Conservation (phyloP, 2,329 filamentous ascomycete genomes). For the Stagonosporopsis vannaccii region DNA sequence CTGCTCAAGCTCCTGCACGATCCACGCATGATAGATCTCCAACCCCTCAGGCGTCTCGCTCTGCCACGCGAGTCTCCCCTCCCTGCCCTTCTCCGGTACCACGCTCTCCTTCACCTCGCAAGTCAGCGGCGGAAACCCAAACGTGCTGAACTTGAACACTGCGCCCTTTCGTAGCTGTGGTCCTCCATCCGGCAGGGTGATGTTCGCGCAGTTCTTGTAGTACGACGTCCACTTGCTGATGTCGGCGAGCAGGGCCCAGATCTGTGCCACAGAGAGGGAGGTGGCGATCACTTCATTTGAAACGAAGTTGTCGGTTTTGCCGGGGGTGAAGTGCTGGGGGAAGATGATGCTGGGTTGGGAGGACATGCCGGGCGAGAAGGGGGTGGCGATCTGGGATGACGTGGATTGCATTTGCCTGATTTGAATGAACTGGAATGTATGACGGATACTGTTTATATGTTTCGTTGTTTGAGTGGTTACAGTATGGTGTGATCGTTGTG, state of each 20-base stretch:
- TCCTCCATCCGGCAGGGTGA: slow-evolving; percentile 36
- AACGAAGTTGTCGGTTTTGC: slow-evolving; percentile 49
- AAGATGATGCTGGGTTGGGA: slow-evolving; percentile 36
- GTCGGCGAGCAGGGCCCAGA: slow-evolving; percentile 45
- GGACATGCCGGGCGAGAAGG: background rate
- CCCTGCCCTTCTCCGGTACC: slow-evolving; percentile 25
- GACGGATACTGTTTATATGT: too few species aligned
- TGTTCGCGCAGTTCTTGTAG: slow-evolving; percentile 43
- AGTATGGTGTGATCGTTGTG: background rate
- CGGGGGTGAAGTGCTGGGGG: slow-evolving; percentile 43
- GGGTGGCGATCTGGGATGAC: background rate
- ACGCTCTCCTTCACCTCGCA: slow-evolving; percentile 31
- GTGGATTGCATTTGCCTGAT: background rate
- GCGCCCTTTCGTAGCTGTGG: slow-evolving; percentile 34
- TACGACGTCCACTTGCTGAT: slow-evolving; percentile 45
- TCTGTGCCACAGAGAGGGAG: slow-evolving; percentile 34
- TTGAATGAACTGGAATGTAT: background rate
- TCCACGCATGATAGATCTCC: slow-evolving; percentile 48
- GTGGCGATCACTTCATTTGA: slow-evolving; percentile 45
- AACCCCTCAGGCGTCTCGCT: slow-evolving; percentile 33
- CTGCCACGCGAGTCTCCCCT: slow-evolving; percentile 29
- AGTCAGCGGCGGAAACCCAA: slow-evolving; percentile 43
- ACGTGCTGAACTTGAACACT: slow-evolving; percentile 47
- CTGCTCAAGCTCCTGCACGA: slow-evolving; percentile 43
- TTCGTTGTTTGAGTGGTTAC: background rate